Percentiles rank a stretch among this genome's conserved stretches.
Evolutionary conservation across 2,329 filamentous ascomycete genomes (phyloP).

Genomic region (Arachnomyces sp.): DNA sequence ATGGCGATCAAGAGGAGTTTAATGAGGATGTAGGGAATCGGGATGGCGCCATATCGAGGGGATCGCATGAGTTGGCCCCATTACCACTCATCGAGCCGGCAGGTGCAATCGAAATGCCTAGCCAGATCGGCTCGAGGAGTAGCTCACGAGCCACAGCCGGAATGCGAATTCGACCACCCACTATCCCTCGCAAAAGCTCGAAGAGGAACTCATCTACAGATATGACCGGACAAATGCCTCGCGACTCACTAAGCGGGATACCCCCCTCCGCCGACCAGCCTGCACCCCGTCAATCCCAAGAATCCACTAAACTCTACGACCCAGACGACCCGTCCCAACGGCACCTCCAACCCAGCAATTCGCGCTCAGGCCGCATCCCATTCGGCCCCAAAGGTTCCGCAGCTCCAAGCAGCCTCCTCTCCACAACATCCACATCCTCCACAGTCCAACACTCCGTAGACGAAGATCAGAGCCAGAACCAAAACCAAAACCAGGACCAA

Average conservation of each 20-base stretch:
- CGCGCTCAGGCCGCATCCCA: conserved; percentile 31
- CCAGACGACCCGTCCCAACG: conserved; percentile 8
- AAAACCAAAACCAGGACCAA: too few relatives aligned
- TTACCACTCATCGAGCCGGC: conserved; percentile 54
- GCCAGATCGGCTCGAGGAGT: conserved; percentile 52
- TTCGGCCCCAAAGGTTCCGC: conserved; percentile 32
- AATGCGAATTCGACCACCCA: conserved; percentile 39
- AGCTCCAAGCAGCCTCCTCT: conserved; percentile 28
- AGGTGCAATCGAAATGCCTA: conserved; percentile 55
- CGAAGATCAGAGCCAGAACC: conserved; percentile 12
- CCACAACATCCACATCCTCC: conserved; percentile 32
- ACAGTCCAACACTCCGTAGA: conserved; percentile 24
- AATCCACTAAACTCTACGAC: conserved; percentile 10
- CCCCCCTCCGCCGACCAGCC: conserved; percentile 8
- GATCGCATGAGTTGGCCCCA: conserved; percentile 43
- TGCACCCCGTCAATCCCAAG: conserved; percentile 14
- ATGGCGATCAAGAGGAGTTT: background rate
- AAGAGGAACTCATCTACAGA: conserved; percentile 47
- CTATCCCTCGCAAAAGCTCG: conserved; percentile 66
- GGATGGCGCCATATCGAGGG: conserved; percentile 21
- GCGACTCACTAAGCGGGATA: conserved; percentile 12
- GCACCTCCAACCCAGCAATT: conserved; percentile 12
- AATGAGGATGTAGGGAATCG: conserved; percentile 8
- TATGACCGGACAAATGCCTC: conserved; percentile 11
- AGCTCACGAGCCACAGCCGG: conserved; percentile 37